Evolutionary conservation across 208 protist genomes (phyloP).

Genomic region (Trypanosoma boissoni): DNA sequence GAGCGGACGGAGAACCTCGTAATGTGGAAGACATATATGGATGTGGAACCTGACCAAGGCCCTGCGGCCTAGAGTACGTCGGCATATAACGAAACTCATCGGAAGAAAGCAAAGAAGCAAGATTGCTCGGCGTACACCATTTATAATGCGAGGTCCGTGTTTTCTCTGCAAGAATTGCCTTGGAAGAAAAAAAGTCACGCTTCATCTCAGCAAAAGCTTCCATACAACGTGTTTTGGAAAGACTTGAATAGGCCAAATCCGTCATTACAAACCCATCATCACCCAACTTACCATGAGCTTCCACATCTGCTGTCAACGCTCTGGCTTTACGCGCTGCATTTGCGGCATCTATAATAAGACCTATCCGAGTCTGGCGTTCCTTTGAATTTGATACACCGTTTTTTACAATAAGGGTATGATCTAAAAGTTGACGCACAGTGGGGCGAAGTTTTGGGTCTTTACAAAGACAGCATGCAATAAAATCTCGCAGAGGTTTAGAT

Average conservation of each 20-base stretch:
- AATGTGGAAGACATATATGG: background rate
- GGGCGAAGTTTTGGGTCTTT: constrained; percentile 23
- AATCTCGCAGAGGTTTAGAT: constrained; percentile 23
- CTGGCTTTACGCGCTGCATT: constrained; percentile 1
- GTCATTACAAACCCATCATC: constrained; percentile 25
- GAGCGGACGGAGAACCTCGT: constrained; percentile 1
- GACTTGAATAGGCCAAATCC: constrained; percentile 13
- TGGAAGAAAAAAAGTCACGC: constrained; percentile 24
- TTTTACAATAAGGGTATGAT: constrained; percentile 17
- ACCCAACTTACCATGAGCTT: constrained; percentile 9
- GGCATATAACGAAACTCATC: constrained; percentile 26
- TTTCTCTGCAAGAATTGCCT: constrained; percentile 16
- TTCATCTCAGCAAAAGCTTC: constrained; percentile 29
- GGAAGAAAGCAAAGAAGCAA: constrained; percentile 17
- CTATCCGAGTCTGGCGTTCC: constrained; percentile 11
- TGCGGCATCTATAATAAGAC: constrained; percentile 8
- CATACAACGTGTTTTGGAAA: constrained; percentile 26
- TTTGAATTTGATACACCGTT: constrained; percentile 16
- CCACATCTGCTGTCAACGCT: background rate
- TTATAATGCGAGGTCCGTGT: constrained; percentile 15
- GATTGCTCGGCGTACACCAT: constrained; percentile 21
- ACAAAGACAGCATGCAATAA: constrained; percentile 35
- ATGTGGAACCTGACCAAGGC: constrained; percentile 9
- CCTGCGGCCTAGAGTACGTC: constrained; percentile 5
- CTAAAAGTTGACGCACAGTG: constrained; percentile 22